Conservation (phyloP, 106 monocot species). For the Dendrobium catenatum region DNA sequence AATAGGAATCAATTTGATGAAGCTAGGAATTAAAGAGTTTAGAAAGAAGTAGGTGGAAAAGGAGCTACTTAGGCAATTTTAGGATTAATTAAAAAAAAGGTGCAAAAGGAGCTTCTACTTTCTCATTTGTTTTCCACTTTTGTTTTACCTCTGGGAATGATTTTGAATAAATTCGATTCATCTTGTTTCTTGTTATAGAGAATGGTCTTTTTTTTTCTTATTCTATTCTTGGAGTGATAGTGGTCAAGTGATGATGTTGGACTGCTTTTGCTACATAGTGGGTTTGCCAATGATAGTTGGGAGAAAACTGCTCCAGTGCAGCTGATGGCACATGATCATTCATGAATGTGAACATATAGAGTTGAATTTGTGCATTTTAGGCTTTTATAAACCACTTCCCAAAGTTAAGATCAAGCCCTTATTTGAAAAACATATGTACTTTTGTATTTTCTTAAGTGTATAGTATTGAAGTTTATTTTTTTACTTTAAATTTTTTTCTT, state of each 20-base stretch:
- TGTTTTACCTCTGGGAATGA: not conserved
- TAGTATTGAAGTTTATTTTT: not conserved
- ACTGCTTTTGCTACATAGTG: no score
- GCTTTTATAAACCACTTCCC: not conserved
- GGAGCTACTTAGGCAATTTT: not conserved
- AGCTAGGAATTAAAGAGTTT: not conserved
- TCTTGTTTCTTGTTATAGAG: not conserved
- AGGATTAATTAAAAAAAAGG: not conserved
- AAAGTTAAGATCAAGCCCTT: no score
- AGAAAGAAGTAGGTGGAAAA: not conserved
- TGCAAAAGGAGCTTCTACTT: not conserved
- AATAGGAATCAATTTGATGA: not conserved
- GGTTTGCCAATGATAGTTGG: no score
- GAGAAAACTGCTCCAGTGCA: no score
- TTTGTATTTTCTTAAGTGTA: not conserved
- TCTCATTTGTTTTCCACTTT: not conserved
- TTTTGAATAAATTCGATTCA: not conserved
- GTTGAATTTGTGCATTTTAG: not conserved
- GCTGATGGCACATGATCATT: no score
- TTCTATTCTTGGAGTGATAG: not conserved
- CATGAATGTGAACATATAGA: not conserved
- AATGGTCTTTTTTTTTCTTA: not conserved
- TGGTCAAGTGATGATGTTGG: no score
- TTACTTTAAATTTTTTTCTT: not conserved
- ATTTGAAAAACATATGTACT: no score